Base-by-base conservation (phyloP, 805 yeast genomes). In the Wickerhamiella azyma region DNA sequence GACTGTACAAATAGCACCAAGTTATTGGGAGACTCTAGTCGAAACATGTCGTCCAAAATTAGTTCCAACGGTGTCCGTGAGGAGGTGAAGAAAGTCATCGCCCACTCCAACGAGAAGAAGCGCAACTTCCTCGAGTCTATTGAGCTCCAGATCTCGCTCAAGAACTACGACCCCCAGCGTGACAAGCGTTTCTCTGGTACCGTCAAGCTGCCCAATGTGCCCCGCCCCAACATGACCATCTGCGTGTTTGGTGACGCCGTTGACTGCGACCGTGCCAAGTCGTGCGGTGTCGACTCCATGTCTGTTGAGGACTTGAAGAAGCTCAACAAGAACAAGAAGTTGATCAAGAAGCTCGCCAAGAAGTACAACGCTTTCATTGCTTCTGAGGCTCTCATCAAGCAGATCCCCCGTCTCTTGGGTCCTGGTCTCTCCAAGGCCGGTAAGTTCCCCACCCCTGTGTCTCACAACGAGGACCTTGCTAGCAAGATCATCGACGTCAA, bases 141-240 rank as follows among this genome's bases (percentile, higher is more conserved):
- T 66, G 99, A 92, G 78, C 79, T 92, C 70, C 98, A 92, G 78
- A 94, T 92, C 68, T 98, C 98, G 74, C 81, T 92, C 65, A 92
- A 92, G 88, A 92, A 92, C 94, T 92, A 92, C 76, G 99, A 92
- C 72, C 97, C 99, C 69, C 98, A 92, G 79, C 88, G 98, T 85
- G 99, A 92, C 76, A 92, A 92, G 88, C 97, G 99, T 86, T 92
- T 92, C 96, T 89, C 97, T 70, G 99, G 99, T 77, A 68, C 97
- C 68, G 81, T 92, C 76, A 92, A 81, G 76, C 79, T 92, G 65
- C 99, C 99, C 68, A 81, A 79, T 68, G 95, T 94, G 60, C 98
- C 98, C 77, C 94, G 99, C 81, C 99, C 99, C 76, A 92, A 92
- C 95, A 85, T 92, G 97, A 84, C 97, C 74, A 74, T 92, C 77